Evolutionary conservation across 2,329 filamentous ascomycete genomes (phyloP), one percentile per base, ranked within the genome.

Genomic region (Grosmannia penicillata): DNA sequence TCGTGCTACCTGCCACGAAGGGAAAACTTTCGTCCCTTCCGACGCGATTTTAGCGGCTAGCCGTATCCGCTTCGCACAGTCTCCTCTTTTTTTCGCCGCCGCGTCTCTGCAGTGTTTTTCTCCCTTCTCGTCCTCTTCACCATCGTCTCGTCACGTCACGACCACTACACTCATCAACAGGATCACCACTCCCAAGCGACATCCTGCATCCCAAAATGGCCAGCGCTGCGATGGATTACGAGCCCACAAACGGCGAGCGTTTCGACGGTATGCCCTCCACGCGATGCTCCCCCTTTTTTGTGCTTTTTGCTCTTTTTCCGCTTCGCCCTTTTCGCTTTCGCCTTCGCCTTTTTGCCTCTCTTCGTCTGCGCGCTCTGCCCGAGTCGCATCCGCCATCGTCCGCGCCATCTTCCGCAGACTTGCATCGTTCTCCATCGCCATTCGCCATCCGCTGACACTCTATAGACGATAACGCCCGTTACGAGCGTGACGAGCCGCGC

Each of bases 211-310:
- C 17, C 34, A 49, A 43, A 29, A 76, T 76, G 72, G 72, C 72
- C 40, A 75, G 73, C 46, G 74, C 71, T 30, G 70, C 73, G 48
- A 80, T 80, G 75, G 75, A 80, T 54, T 80, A 80, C 57, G 75
- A 80, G 57, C 72, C 70, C 54, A 71, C 74, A 47, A 77, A 75
- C 51, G 73, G 72, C 52, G 71, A 77, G 57, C 73, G 70, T 45
- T 78, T 76, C 48, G 75, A 79, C 53, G 75, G 75, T 79, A 61
- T 50, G 65, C 52, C 31, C 40, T 31, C 15, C 18, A 25, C 19
- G 28, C n/a, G 27, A 32, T 38, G 37, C 33, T 36, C 11, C 21
- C 15, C 14, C 6, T 26, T 28, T 36, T 33, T 50, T 30, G 33
- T 11, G 26, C 37, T 39, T 46, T 33, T 18, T 10, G n/a, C n/a